Percentiles rank a stretch among this genome's conserved stretches.
These are phyloP conservation scores for Mycena vulgaris DNA, from an alignment of 768 basidiomycete genomes.

Conservation along the genomic window DNA sequence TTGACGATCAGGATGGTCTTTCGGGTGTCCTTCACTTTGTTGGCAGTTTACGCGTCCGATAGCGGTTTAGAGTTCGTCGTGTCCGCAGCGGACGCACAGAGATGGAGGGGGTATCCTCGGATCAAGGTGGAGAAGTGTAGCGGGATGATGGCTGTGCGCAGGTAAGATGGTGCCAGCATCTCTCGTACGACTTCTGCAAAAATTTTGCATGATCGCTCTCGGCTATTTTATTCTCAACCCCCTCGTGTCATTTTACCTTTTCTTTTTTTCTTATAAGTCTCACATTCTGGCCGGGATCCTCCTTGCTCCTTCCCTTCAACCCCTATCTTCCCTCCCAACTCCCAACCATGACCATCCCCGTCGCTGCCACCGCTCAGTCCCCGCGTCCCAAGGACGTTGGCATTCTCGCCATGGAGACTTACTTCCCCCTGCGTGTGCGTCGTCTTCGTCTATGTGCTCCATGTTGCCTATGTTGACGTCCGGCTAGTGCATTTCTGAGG, in stretches of 20 bases:
- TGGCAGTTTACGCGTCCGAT: neutral
- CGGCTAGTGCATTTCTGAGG: conserved; percentile 92
- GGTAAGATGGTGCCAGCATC: no score
- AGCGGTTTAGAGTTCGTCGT: neutral
- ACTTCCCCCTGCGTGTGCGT: conserved; percentile 92
- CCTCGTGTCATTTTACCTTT: neutral
- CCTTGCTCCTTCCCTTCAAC: conserved; percentile 30
- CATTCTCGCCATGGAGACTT: conserved; percentile 93
- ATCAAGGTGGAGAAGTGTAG: neutral
- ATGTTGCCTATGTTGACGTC: conserved; percentile 29
- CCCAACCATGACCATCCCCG: conserved; percentile 59
- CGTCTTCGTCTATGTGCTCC: neutral
- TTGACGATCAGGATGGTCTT: neutral
- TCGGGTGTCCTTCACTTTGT: no score
- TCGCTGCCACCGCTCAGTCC: neutral
- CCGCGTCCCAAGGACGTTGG: conserved; percentile 93
- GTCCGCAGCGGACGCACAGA: neutral
- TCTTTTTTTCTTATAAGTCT: neutral
- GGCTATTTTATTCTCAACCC: neutral
- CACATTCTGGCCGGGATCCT: neutral
- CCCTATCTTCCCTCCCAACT: conserved; percentile 35
- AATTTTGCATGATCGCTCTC: neutral
- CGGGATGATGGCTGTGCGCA: no score
- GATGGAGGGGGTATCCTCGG: neutral
- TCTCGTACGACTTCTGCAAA: no score